phyloP scores from a whole-genome alignment of 140 eudicot species.

The Flaveria floridana region DNA sequence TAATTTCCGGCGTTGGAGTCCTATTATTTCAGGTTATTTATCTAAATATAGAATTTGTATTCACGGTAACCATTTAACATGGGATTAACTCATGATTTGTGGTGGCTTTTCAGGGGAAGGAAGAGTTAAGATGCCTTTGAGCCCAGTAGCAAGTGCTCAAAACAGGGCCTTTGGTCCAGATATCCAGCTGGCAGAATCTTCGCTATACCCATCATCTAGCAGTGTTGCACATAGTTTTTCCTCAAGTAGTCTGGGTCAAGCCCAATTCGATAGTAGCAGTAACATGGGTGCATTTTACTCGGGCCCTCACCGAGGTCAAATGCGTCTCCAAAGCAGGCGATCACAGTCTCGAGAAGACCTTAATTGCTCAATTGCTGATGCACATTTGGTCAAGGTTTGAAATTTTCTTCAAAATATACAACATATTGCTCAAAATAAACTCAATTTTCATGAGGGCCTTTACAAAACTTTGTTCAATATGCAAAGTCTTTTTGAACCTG shows the following conservation, averaged over 20 bases:
- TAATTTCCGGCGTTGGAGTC: slow-evolving; percentile 86
- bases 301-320: slow-evolving; percentile 71
- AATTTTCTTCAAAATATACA: slow-evolving; percentile 6
- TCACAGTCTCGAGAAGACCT: slow-evolving; percentile 98
- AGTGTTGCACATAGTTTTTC: slow-evolving; percentile 83
- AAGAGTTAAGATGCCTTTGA: slow-evolving; percentile 88
- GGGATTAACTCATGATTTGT: slow-evolving; percentile 10
- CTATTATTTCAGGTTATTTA: slow-evolving; percentile 67
- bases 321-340: slow-evolving; percentile 91
- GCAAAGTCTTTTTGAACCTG: slow-evolving; percentile 22
- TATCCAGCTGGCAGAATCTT: slow-evolving; percentile 68
- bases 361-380: slow-evolving; percentile 66
- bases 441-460: slow-evolving; percentile 25
- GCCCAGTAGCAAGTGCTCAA: slow-evolving; percentile 76
- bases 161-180: slow-evolving; percentile 59
- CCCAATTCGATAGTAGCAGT: slow-evolving; percentile 62
- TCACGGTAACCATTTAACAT: neutral
- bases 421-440: slow-evolving; percentile 19
- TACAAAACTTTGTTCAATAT: slow-evolving; percentile 8
- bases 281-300: slow-evolving; percentile 55
- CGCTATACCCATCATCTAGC: slow-evolving; percentile 58
- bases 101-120: slow-evolving; percentile 64
- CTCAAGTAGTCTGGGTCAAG: slow-evolving; percentile 78
- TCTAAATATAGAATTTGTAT: neutral
- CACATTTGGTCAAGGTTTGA: slow-evolving; percentile 65